These are phyloP conservation scores for Fusarium devonianum DNA, from an alignment of 2,329 filamentous ascomycete genomes.

Conservation along the genomic window DNA sequence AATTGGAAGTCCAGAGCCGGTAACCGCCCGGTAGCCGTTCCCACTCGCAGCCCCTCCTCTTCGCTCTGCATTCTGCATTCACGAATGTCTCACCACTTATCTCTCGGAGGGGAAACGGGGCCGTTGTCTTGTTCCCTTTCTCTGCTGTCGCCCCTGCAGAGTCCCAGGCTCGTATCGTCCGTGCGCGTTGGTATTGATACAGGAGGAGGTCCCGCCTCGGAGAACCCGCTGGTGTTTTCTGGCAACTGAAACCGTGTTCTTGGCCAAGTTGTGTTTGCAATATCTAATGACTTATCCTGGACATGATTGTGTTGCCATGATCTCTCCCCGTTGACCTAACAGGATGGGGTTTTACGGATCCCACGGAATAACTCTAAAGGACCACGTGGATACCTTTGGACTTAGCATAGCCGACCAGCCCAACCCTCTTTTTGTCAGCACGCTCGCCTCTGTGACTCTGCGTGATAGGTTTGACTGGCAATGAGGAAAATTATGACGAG, in stretches of 20 bases:
- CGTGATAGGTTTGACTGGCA: no score
- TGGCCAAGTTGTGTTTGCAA: no score
- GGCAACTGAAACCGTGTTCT: no score
- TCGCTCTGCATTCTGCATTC: no score
- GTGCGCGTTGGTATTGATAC: no score
- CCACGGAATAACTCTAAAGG: slow-evolving; percentile 1
- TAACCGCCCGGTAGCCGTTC: no score
- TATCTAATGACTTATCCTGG: slow-evolving; percentile 11
- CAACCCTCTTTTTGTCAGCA: not conserved
- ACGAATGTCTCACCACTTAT: slow-evolving; percentile 19
- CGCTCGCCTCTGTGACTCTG: no score
- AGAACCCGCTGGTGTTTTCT: no score
- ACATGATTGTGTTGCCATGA: slow-evolving; percentile 9
- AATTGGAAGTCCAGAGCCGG: no score
- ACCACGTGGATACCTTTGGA: not conserved
- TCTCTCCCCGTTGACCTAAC: not conserved
- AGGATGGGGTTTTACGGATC: not conserved
- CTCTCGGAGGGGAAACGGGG: slow-evolving; percentile 1
- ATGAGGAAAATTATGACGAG: not conserved
- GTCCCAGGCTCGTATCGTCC: no score
- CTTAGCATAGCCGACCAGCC: not conserved
- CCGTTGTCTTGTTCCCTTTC: slow-evolving; percentile 2
- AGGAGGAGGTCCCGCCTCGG: no score
- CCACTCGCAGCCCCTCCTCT: no score
- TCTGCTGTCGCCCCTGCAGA: slow-evolving; percentile 12